phyloP scores from a whole-genome alignment of 208 protist genomes.

The Leishmania lainsoni region DNA sequence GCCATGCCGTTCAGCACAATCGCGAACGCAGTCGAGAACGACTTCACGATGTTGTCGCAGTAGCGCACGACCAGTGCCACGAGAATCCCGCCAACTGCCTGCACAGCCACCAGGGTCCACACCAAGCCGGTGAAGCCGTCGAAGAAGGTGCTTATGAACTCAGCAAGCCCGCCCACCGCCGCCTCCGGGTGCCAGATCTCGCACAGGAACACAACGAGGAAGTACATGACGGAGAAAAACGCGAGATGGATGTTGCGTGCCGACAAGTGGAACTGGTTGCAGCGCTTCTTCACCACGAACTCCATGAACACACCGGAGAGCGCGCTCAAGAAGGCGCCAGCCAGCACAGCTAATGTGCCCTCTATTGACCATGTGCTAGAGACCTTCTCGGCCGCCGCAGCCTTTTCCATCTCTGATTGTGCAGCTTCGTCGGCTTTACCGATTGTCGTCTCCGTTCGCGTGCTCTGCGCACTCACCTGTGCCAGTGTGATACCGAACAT shows the following conservation, averaged over 20 bases:
- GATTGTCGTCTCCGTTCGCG: constrained; percentile 14
- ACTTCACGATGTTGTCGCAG: constrained; percentile 79
- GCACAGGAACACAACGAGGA: constrained; percentile 12
- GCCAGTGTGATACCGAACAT: constrained; percentile 41
- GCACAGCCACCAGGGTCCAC: constrained; percentile 60
- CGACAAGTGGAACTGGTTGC: constrained; percentile 17
- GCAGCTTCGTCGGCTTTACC: neutral
- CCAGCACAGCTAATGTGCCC: constrained; percentile 39
- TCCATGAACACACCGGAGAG: constrained; percentile 65
- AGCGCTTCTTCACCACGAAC: constrained; percentile 59
- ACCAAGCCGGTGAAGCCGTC: constrained; percentile 52
- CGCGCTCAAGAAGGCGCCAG: constrained; percentile 44
- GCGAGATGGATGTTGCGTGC: constrained; percentile 46
- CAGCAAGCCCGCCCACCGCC: neutral
- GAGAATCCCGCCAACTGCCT: constrained; percentile 58
- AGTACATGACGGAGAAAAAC: constrained; percentile 46
- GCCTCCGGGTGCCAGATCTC: neutral
- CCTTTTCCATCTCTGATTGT: neutral
- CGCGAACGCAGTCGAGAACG: constrained; percentile 54
- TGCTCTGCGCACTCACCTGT: constrained; percentile 36
- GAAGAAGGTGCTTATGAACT: constrained; percentile 41
- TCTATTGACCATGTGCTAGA: constrained; percentile 27
- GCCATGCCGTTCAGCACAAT: constrained; percentile 51
- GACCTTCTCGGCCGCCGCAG: neutral
- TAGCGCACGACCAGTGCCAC: constrained; percentile 72